Percentiles rank a stretch among this genome's conserved stretches.
phyloP scores from a whole-genome alignment of 768 basidiomycete genomes.

The Mycena latifolia region DNA sequence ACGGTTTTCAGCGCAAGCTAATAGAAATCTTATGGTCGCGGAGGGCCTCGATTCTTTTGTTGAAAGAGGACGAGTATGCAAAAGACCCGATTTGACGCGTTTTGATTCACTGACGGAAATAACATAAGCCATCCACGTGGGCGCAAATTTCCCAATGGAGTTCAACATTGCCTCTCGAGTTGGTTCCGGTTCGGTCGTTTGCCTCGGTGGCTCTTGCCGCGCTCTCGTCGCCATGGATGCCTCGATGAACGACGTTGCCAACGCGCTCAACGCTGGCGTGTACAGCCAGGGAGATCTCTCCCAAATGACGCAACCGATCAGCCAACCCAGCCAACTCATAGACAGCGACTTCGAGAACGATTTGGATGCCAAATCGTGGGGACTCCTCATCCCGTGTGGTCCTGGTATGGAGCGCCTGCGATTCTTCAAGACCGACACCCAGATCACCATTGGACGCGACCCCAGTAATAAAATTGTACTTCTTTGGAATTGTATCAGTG shows the following conservation, averaged over 20 bases:
- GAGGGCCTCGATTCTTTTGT: too few species aligned
- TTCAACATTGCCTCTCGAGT: constrained; percentile 16
- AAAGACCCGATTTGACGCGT: neutral
- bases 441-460: constrained; percentile 19
- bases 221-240: constrained; percentile 24
- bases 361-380: constrained; percentile 19
- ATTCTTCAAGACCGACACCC: constrained; percentile 1
- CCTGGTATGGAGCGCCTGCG: neutral
- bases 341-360: neutral
- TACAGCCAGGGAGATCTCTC: neutral
- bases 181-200: neutral
- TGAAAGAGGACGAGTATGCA: neutral
- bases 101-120: neutral
- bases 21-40: too few species aligned
- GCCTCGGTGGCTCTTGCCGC: constrained; percentile 2
- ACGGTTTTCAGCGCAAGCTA: too few species aligned
- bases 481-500: constrained; percentile 17
- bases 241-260: constrained; percentile 11
- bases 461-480: neutral
- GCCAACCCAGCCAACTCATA: constrained; percentile 5
- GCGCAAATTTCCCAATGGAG: constrained; percentile 28
- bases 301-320: constrained; percentile 3
- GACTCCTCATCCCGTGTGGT: constrained; percentile 25
- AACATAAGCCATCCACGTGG: constrained; percentile 25
- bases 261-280: neutral